phyloP scores from a whole-genome alignment of 345 rosid species.

The Alliaria petiolata region DNA sequence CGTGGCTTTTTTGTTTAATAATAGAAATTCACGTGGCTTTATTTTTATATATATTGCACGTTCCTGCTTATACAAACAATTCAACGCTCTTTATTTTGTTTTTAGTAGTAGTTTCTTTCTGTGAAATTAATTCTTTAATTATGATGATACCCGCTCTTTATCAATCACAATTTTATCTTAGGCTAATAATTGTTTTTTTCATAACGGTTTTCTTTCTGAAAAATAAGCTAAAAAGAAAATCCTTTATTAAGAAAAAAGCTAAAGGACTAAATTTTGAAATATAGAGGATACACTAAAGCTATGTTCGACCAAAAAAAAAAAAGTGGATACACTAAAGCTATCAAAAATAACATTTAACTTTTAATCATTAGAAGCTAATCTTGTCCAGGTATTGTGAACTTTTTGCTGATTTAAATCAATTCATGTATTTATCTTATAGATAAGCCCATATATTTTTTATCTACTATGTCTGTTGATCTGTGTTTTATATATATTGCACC shows the following conservation, averaged over 20 bases:
- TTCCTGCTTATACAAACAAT: neutral
- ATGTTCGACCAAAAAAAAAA: no score
- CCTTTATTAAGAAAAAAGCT: neutral
- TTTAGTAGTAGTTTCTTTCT: neutral
- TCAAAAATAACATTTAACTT: neutral
- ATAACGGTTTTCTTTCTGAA: neutral
- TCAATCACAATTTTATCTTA: neutral
- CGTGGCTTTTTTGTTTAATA: constrained; percentile 17
- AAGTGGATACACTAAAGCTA: neutral
- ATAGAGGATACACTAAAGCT: neutral
- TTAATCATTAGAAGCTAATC: neutral
- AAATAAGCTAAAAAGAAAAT: neutral
- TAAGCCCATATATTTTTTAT: no score
- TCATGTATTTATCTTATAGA: no score
- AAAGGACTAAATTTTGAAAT: neutral
- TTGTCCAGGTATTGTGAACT: neutral
- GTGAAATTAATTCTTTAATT: neutral
- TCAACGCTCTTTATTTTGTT: neutral
- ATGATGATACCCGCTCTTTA: neutral
- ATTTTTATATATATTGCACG: constrained; percentile 1
- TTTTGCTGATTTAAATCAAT: neutral
- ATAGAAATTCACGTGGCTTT: constrained; percentile 26
- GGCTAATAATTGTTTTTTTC: neutral
- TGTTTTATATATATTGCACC: no score
- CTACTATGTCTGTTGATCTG: no score